phyloP scores from a whole-genome alignment of 495 filamentous ascomycete genomes.

The Rhypophila decipiens region DNA sequence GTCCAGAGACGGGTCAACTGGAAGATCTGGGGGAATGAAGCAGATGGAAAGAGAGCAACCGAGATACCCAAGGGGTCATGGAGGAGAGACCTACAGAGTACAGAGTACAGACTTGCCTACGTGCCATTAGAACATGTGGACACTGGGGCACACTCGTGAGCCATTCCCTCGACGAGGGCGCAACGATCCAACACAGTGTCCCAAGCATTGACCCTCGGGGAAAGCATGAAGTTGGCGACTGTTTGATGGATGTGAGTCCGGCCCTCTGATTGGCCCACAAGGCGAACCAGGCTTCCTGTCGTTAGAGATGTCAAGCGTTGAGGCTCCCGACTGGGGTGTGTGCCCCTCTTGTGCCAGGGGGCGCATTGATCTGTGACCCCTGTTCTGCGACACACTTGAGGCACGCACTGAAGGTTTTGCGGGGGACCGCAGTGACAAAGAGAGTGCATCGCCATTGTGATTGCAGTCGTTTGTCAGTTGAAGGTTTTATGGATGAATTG shows the following conservation, averaged over 20 bases:
- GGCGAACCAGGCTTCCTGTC: not conserved
- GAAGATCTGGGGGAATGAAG: slow-evolving; percentile 16
- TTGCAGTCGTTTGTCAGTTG: too few species aligned
- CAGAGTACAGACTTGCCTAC: too few species aligned
- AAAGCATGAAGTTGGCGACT: slow-evolving; percentile 18
- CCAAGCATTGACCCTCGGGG: slow-evolving; percentile 12
- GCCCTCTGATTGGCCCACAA: slow-evolving; percentile 25
- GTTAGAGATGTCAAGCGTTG: slow-evolving; percentile 17
- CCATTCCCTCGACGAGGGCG: too few species aligned
- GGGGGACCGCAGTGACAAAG: slow-evolving; percentile 3
- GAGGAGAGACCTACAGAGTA: too few species aligned
- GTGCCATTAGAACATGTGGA: too few species aligned
- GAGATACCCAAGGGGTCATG: not conserved
- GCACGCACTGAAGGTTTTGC: slow-evolving; percentile 18
- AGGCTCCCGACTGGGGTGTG: slow-evolving; percentile 18
- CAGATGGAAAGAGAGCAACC: slow-evolving; percentile 10
- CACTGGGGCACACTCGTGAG: too few species aligned
- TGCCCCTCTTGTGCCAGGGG: slow-evolving; percentile 8
- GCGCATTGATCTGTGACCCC: slow-evolving; percentile 25
- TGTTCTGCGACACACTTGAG: slow-evolving; percentile 46
- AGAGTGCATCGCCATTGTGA: too few species aligned
- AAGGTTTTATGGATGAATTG: too few species aligned
- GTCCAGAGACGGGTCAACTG: slow-evolving; percentile 19
- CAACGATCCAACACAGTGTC: slow-evolving; percentile 22
- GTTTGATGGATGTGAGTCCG: slow-evolving; percentile 31